Percentiles rank a stretch among this genome's conserved stretches.
Evolutionary conservation across 2,329 filamentous ascomycete genomes (phyloP).

Genomic region (Trematosphaeria pertusa): DNA sequence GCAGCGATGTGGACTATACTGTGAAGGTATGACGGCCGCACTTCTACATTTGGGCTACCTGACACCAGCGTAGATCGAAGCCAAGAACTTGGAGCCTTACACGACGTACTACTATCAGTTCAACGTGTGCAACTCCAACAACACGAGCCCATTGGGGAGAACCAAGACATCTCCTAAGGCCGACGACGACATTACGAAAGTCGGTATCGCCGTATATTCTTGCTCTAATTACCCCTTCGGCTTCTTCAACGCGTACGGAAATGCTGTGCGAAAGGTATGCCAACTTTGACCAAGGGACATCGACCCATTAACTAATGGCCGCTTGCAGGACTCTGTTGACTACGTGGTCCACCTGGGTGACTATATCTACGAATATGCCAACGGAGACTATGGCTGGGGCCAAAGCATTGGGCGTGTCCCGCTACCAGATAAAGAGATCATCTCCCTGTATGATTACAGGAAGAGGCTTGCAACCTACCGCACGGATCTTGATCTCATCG

Average conservation of each 20-base stretch:
- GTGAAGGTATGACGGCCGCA: slow-evolving; percentile 61
- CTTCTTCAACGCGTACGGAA: slow-evolving; percentile 59
- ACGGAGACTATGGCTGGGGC: slow-evolving; percentile 47
- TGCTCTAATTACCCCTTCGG: slow-evolving; percentile 64
- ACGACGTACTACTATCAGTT: slow-evolving; percentile 76
- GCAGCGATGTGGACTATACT: slow-evolving; percentile 77
- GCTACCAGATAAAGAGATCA: slow-evolving; percentile 47
- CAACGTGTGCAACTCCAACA: slow-evolving; percentile 68
- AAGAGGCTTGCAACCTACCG: slow-evolving; percentile 50
- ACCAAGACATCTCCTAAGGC: slow-evolving; percentile 72
- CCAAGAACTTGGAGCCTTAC: slow-evolving; percentile 66
- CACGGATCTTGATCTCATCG: slow-evolving; percentile 50
- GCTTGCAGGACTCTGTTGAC: slow-evolving; percentile 48
- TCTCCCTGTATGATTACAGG: slow-evolving; percentile 55
- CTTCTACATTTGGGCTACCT: slow-evolving; percentile 6
- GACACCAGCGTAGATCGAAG: slow-evolving; percentile 63
- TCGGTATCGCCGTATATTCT: slow-evolving; percentile 73
- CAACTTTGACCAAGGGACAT: not conserved
- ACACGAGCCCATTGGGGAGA: slow-evolving; percentile 67
- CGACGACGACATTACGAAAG: slow-evolving; percentile 62
- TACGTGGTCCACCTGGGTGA: slow-evolving; percentile 53
- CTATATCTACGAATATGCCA: slow-evolving; percentile 53
- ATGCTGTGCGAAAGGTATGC: slow-evolving; percentile 40
- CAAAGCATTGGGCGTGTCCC: slow-evolving; percentile 40
- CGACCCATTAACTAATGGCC: not conserved